Percentiles rank a stretch among this genome's conserved stretches.
These are phyloP conservation scores for Pouteria glomerata DNA, from an alignment of 148 eudicot genomes.

Conservation along the genomic window DNA sequence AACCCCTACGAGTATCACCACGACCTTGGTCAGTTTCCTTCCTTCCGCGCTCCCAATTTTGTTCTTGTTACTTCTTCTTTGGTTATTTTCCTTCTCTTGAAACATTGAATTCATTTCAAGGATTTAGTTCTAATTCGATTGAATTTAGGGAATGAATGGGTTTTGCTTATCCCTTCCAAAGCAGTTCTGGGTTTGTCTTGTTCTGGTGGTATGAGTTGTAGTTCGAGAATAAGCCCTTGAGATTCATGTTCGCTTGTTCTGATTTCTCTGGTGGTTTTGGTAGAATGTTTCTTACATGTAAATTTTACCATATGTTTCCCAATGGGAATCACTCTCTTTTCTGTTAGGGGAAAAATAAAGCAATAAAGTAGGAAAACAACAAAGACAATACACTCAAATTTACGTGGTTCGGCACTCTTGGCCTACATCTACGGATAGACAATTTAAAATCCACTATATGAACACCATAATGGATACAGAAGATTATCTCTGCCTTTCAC, in stretches of 20 bases:
- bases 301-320: neutral
- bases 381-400: too few species aligned
- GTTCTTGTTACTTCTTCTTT: neutral
- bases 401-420: too few species aligned
- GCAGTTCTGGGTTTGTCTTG: neutral
- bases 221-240: too few species aligned
- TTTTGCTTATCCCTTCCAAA: neutral
- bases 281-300: neutral
- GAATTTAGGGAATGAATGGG: neutral
- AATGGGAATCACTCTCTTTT: neutral
- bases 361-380: too few species aligned
- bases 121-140: neutral
- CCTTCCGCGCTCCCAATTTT: neutral
- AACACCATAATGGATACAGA: too few species aligned
- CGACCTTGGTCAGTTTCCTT: slow-evolving; percentile 72
- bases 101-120: neutral
- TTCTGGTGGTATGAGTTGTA: neutral
- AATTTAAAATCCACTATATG: too few species aligned
- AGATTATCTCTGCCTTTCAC: too few species aligned
- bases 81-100: neutral
- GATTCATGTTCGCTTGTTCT: neutral
- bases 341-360: too few species aligned
- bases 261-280: neutral
- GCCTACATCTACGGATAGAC: too few species aligned
- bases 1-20: slow-evolving; percentile 96